Percentiles rank a stretch among this genome's conserved stretches.
phyloP scores from a whole-genome alignment of 495 filamentous ascomycete genomes.

The Rhizodiscina lignyota region DNA sequence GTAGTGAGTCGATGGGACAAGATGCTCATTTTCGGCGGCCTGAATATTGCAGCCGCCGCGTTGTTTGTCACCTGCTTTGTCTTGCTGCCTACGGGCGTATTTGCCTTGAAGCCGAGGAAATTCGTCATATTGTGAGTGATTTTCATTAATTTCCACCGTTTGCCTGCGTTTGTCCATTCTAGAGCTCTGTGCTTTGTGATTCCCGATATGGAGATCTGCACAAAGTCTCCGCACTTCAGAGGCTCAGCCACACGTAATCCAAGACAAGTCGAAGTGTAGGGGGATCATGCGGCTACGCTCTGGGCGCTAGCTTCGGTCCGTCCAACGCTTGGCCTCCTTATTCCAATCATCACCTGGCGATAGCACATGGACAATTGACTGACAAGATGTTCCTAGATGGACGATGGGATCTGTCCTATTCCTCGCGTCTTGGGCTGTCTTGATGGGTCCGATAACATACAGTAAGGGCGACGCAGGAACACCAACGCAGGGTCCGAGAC shows the following conservation, averaged over 20 bases:
- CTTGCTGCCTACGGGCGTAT: conserved; percentile 51
- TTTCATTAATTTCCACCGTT: too few species aligned
- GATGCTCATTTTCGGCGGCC: conserved; percentile 75
- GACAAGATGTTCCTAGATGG: too few species aligned
- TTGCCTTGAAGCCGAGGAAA: conserved; percentile 68
- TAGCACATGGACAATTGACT: too few species aligned
- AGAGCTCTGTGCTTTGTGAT: conserved; percentile 5
- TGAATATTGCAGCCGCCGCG: conserved; percentile 76
- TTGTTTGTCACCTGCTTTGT: conserved; percentile 89
- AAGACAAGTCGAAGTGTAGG: too few species aligned
- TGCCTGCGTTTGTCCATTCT: conserved; percentile 7
- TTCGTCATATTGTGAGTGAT: conserved; percentile 87
- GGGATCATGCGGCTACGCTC: too few species aligned
- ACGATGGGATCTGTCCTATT: conserved; percentile 83
- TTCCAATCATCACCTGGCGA: too few species aligned
- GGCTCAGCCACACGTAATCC: too few species aligned
- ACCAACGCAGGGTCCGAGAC: too few species aligned
- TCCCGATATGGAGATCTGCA: conserved; percentile 9
- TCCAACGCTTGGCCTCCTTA: too few species aligned
- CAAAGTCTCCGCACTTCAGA: too few species aligned
- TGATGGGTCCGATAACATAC: conserved; percentile 81
- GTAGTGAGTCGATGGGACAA: conserved; percentile 97
- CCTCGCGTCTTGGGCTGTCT: conserved; percentile 78
- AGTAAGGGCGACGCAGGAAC: too few species aligned
- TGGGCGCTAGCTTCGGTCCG: too few species aligned